These are phyloP conservation scores for Oehlia diaphana DNA, from an alignment of 192 early-diverging fungal genomes.

Conservation along the genomic window DNA sequence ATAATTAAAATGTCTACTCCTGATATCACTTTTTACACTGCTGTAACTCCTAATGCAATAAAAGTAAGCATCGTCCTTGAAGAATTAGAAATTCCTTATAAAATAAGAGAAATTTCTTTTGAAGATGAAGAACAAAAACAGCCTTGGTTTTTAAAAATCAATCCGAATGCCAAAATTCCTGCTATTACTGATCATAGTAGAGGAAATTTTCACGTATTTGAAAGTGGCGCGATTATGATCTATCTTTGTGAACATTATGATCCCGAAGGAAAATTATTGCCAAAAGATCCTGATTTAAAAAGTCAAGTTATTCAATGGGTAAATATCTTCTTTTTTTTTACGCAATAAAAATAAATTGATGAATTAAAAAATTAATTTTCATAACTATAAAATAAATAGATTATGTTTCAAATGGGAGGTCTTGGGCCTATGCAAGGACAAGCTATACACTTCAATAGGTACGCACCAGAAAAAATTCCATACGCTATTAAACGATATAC, in stretches of 20 bases:
- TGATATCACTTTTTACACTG: slow-evolving; percentile 11
- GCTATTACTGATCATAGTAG: too few species aligned
- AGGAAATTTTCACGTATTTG: too few species aligned
- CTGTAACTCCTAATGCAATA: not conserved
- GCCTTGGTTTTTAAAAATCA: slow-evolving; percentile 50
- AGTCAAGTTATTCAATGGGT: slow-evolving; percentile 50
- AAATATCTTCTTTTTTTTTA: not conserved
- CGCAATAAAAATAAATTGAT: too few species aligned
- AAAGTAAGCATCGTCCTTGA: slow-evolving; percentile 35
- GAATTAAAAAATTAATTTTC: too few species aligned
- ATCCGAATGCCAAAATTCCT: not conserved
- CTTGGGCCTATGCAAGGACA: too few species aligned
- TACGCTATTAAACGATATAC: too few species aligned
- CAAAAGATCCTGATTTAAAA: slow-evolving; percentile 44
- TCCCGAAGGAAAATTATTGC: slow-evolving; percentile 26
- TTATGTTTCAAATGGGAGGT: too few species aligned
- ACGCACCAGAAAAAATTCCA: too few species aligned
- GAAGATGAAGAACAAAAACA: slow-evolving; percentile 26
- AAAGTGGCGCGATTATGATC: too few species aligned
- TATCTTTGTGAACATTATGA: too few species aligned
- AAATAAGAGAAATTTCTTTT: slow-evolving; percentile 40
- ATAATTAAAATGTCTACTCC: not conserved
- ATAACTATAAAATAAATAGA: too few species aligned
- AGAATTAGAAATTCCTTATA: slow-evolving; percentile 50
- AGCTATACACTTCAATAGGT: too few species aligned